Conservation (phyloP, 805 yeast genomes). For the Lipomyces oligophaga region DNA sequence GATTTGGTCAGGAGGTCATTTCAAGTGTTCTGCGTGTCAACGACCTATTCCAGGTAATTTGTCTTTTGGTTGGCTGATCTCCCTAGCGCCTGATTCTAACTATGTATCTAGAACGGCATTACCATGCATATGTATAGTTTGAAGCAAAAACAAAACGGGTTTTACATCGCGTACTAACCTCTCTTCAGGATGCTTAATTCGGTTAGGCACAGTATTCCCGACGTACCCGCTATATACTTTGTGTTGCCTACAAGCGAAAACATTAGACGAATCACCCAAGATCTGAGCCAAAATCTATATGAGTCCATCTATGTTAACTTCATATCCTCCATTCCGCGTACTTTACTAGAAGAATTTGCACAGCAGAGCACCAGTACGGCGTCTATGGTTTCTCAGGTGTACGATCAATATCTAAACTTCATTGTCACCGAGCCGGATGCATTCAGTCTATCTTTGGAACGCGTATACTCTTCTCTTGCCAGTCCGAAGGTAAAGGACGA, state of each 20-base stretch:
- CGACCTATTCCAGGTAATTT: conserved; percentile 57
- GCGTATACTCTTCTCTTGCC: conserved; percentile 66
- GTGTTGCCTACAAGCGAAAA: conserved; percentile 83
- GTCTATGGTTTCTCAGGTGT: conserved; percentile 75
- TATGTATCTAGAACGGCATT: conserved; percentile 60
- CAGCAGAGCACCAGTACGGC: conserved; percentile 68
- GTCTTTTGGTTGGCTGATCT: background rate
- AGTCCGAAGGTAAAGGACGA: conserved; percentile 71
- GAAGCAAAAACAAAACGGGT: background rate
- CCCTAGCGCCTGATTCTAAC: background rate
- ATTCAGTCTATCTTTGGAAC: conserved; percentile 68
- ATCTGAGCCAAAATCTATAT: conserved; percentile 69
- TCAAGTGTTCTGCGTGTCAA: conserved; percentile 91
- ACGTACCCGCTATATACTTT: conserved; percentile 91
- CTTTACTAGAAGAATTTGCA: conserved; percentile 76
- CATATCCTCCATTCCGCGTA: conserved; percentile 73
- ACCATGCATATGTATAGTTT: conserved; percentile 67
- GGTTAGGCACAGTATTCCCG: conserved; percentile 78
- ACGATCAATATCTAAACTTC: conserved; percentile 89
- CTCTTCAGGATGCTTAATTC: conserved; percentile 49
- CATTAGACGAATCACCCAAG: conserved; percentile 57
- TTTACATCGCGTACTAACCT: background rate
- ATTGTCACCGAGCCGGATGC: conserved; percentile 89
- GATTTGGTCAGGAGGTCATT: conserved; percentile 74
- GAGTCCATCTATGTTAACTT: conserved; percentile 80